Conservation (phyloP, 2,329 filamentous ascomycete genomes). For the Ambrosiella xylebori region DNA sequence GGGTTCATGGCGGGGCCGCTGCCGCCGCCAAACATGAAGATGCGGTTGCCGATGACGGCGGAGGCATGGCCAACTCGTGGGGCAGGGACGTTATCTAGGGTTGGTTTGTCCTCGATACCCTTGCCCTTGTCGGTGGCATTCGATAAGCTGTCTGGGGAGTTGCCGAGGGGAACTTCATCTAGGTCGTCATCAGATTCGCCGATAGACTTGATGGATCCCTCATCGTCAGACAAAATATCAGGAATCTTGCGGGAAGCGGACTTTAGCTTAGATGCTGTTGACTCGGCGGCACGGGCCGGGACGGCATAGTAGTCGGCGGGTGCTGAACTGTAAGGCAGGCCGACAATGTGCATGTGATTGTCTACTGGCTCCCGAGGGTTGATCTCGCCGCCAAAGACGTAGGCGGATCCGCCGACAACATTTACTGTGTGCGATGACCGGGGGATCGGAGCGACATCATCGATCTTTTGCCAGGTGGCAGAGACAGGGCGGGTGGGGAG, state of each 20-base stretch:
- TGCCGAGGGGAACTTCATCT: slow-evolving; percentile 26
- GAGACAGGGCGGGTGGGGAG: slow-evolving; percentile 24
- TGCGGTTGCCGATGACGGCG: slow-evolving; percentile 46
- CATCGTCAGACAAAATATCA: slow-evolving; percentile 11
- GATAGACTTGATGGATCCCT: slow-evolving; percentile 15
- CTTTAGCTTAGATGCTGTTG: slow-evolving; percentile 16
- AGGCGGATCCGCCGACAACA: slow-evolving; percentile 36
- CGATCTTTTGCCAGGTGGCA: slow-evolving; percentile 44
- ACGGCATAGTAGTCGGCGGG: slow-evolving; percentile 42
- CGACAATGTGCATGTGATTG: slow-evolving; percentile 52
- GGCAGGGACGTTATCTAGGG: slow-evolving; percentile 35
- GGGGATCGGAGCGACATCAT: slow-evolving; percentile 34
- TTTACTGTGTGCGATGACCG: slow-evolving; percentile 61
- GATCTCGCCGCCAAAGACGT: slow-evolving; percentile 64
- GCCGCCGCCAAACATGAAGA: slow-evolving; percentile 71
- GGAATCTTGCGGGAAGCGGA: slow-evolving; percentile 9
- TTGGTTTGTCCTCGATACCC: slow-evolving; percentile 15
- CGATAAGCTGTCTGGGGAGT: slow-evolving; percentile 15
- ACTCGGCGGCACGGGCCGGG: slow-evolving; percentile 25
- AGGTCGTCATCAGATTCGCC: slow-evolving; percentile 19
- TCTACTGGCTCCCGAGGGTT: slow-evolving; percentile 49
- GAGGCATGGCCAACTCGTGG: slow-evolving; percentile 60
- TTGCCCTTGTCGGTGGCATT: slow-evolving; percentile 24
- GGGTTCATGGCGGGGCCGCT: slow-evolving; percentile 51
- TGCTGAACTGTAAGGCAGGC: slow-evolving; percentile 39